phyloP scores from a whole-genome alignment of 1,139 yeast genomes.

The Dujonia santamariae region DNA sequence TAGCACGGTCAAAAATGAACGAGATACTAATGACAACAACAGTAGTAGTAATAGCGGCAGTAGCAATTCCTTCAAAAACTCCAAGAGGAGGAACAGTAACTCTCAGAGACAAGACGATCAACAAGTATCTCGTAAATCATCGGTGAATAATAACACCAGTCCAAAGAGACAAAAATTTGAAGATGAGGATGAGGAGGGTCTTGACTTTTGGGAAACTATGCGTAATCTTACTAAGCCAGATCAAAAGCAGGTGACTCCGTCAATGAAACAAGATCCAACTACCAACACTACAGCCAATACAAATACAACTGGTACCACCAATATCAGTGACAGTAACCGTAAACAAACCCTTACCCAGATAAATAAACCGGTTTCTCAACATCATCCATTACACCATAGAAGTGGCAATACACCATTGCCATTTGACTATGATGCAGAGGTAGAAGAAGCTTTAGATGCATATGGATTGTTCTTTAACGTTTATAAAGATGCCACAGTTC shows the following conservation, averaged over 20 bases:
- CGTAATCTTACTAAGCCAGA: conserved; percentile 37
- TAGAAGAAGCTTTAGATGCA: conserved; percentile 15
- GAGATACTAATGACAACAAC: no score
- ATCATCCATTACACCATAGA: conserved; percentile 8
- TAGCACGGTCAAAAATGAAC: conserved; percentile 9
- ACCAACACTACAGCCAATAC: conserved; percentile 1
- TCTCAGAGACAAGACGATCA: background rate
- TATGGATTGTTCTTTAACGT: conserved; percentile 38
- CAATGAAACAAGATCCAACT: conserved; percentile 9
- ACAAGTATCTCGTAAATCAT: no score
- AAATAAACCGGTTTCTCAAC: conserved; percentile 8
- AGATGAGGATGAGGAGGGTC: conserved; percentile 37
- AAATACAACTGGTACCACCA: background rate
- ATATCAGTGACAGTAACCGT: conserved; percentile 7
- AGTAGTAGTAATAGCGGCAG: conserved; percentile 9
- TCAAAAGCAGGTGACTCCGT: conserved; percentile 10
- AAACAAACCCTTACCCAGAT: conserved; percentile 1
- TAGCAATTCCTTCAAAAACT: background rate
- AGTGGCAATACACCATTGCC: conserved; percentile 5
- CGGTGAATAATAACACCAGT: conserved; percentile 1
- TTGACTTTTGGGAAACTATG: conserved; percentile 73
- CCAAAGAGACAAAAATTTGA: conserved; percentile 4
- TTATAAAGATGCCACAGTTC: conserved; percentile 32
- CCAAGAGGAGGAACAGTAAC: background rate
- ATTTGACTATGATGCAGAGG: conserved; percentile 7